Evolutionary conservation across 306 rosid species (phyloP), one percentile per base, ranked within the genome.

Genomic region (Begonia masoniana): DNA sequence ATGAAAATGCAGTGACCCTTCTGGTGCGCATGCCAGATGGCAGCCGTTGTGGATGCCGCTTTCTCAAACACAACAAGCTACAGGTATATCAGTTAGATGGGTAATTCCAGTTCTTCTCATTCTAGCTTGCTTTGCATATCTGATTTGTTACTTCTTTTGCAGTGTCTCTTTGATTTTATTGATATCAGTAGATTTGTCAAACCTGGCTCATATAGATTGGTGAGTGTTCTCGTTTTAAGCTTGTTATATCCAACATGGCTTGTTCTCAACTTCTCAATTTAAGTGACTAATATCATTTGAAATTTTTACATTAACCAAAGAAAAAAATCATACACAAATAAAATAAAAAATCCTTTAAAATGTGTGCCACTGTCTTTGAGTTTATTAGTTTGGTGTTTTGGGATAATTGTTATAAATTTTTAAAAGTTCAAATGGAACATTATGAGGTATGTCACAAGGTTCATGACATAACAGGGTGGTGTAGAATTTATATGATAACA

Each of bases 21-120:
- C 49, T 45, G 13, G 49, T 45, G 15, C 49, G 49, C 13, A 45
- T 45, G 49, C 49, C 49, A 45, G 49, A 45, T 45, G 49, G 49
- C 13, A 45, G 49, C 49, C 49, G 49, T 1, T 14, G 7, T 45
- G 13, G 49, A 11, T 7, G 49, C 15, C 49, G 49, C 2, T n/a
- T 45, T 10, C 49, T 45, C n/a, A 45, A 45, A n/a, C 15, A 11
- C 13, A 14, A 45, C 49, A 45, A 45, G 49, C 49, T 45, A 10
- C 49, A 45, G 49, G 49, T 45, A 45, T 10, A 5, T 45, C 6
- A 10, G 0, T 10, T n/a, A 4, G 49, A 45, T 45, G 49, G n/a
- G 7, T 45, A 45, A 45, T 45, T 10, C 6, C 13, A 45, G 15
- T n/a, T 45, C 15, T 11, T 45, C 49, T 45, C 1, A n/a, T 45